Conservation (phyloP, 2,329 filamentous ascomycete species). For the Colletotrichum coccodes region DNA sequence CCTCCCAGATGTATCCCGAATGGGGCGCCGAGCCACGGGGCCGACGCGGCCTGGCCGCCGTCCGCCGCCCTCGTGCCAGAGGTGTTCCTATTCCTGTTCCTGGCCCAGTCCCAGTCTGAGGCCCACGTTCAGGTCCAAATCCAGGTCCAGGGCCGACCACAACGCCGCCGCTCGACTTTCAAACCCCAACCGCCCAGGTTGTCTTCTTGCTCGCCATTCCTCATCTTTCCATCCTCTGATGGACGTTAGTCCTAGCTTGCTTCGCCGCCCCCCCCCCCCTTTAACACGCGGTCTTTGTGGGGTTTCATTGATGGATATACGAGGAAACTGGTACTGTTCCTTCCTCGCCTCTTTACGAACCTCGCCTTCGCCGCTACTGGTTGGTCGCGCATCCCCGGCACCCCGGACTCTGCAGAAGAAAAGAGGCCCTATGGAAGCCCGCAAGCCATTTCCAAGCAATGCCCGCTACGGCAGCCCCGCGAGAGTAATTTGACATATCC, state of each 20-base stretch:
- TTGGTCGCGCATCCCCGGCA: not conserved
- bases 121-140: not conserved
- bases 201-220: not conserved
- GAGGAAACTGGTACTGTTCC: not conserved
- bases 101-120: not conserved
- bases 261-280: not conserved
- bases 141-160: not conserved
- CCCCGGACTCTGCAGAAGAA: not conserved
- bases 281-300: not conserved
- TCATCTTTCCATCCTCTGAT: not conserved
- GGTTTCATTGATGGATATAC: conserved; percentile 18
- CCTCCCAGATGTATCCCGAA: not conserved
- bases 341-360: conserved; percentile 21
- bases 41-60: conserved; percentile 24
- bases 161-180: not conserved
- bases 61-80: too few relatives aligned
- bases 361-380: not conserved
- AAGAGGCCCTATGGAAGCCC: not conserved
- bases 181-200: not conserved
- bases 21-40: conserved; percentile 19
- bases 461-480: not conserved
- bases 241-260: not conserved
- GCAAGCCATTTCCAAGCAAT: not conserved
- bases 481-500: not conserved
- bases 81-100: not conserved